Conservation (phyloP, 345 rosid genomes). For the Eucalyptus sp. region DNA sequence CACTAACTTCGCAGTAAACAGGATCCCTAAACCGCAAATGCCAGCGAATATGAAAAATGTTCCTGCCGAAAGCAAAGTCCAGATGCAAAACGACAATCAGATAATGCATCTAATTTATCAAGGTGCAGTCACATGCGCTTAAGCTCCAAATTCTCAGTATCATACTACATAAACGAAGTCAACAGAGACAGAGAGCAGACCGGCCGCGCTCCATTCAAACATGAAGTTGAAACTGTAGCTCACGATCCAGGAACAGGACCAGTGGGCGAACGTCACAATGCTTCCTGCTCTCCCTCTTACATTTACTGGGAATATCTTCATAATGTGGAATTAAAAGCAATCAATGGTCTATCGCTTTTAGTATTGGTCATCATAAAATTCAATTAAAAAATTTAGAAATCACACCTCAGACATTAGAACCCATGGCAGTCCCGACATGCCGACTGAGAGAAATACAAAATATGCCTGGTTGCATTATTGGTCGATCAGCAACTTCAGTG, state of each 20-base stretch:
- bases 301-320: slow-evolving; percentile 72
- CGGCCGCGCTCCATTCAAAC: slow-evolving; percentile 66
- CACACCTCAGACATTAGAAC: slow-evolving; percentile 50
- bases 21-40: background rate
- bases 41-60: slow-evolving; percentile 17
- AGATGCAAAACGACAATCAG: background rate
- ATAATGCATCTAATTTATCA: background rate
- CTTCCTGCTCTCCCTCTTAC: slow-evolving; percentile 82
- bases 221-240: slow-evolving; percentile 84
- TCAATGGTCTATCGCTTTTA: background rate
- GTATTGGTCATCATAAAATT: background rate
- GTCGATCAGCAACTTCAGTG: background rate
- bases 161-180: background rate
- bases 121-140: background rate
- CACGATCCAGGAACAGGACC: slow-evolving; percentile 87
- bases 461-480: slow-evolving; percentile 18
- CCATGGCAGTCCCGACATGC: background rate
- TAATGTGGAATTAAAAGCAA: background rate
- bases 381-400: background rate
- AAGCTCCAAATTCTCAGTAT: background rate
- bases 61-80: slow-evolving; percentile 8
- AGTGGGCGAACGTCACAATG: slow-evolving; percentile 64
- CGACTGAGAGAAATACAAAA: background rate
- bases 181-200: slow-evolving; percentile 2
- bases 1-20: slow-evolving; percentile 1